A percentile compares a stretch with the other conserved stretches of the same genome.
Conservation (phyloP, 345 rosid species). For the Gossypium sturtianum region DNA sequence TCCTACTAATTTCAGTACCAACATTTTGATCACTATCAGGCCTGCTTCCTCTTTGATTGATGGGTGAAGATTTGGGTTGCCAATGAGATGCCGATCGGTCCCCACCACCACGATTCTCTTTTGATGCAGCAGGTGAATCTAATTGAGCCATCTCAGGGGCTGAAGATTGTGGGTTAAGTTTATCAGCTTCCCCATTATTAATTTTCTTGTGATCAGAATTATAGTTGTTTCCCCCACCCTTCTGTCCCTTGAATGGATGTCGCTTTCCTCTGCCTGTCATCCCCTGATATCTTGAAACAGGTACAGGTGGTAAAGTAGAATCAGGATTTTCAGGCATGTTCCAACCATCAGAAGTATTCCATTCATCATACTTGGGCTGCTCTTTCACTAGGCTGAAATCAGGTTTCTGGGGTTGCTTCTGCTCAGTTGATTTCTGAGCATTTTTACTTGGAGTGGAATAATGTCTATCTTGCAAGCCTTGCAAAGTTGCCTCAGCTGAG, state of each 20-base stretch:
- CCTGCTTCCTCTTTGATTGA: constrained; percentile 38
- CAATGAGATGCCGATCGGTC: constrained; percentile 57
- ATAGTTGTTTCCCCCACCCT: constrained; percentile 34
- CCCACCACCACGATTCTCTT: constrained; percentile 52
- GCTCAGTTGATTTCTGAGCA: constrained; percentile 35
- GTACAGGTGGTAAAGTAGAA: constrained; percentile 22
- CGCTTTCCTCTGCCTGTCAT: constrained; percentile 43
- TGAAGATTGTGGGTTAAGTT: constrained; percentile 29
- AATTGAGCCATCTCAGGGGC: constrained; percentile 39
- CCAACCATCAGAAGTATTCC: constrained; percentile 51
- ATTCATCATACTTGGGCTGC: constrained; percentile 41
- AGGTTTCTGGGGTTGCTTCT: constrained; percentile 35
- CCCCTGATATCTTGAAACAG: constrained; percentile 51
- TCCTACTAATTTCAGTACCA: constrained; percentile 31
- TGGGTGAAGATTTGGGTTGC: constrained; percentile 52
- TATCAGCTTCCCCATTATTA: constrained; percentile 36
- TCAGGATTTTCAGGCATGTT: constrained; percentile 43
- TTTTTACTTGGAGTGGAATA: constrained; percentile 31
- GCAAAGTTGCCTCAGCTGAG: constrained; percentile 35
- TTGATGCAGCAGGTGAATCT: constrained; percentile 36
- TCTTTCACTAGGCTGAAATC: constrained; percentile 36
- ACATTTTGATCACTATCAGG: constrained; percentile 33
- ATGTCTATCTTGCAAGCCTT: constrained; percentile 31
- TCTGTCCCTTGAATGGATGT: constrained; percentile 47
- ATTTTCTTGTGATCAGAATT: constrained; percentile 50